phyloP scores from a whole-genome alignment of 345 rosid genomes.

The Physaria fendleri region DNA sequence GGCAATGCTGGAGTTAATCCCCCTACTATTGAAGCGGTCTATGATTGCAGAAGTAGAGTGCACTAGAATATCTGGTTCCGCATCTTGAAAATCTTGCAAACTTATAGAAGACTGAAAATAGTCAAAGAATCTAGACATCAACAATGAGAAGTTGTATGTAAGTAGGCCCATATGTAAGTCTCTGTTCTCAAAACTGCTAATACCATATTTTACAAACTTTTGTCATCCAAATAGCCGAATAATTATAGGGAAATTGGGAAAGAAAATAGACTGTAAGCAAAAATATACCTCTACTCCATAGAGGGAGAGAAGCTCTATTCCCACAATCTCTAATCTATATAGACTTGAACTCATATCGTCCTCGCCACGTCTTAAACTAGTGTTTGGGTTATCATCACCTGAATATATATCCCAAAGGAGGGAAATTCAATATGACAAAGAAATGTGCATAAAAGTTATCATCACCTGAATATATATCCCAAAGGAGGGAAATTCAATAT shows the following conservation, averaged over 20 bases:
- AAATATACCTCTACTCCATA: slow-evolving; percentile 72
- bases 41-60: slow-evolving; percentile 64
- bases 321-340: slow-evolving; percentile 70
- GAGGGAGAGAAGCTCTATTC: slow-evolving; percentile 73
- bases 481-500: background rate
- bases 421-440: background rate
- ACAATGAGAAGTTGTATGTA: background rate
- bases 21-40: slow-evolving; percentile 56
- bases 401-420: slow-evolving; percentile 8
- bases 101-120: slow-evolving; percentile 52
- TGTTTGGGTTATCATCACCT: slow-evolving; percentile 53
- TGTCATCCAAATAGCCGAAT: background rate
- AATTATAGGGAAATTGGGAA: background rate
- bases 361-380: slow-evolving; percentile 38
- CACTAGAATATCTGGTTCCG: slow-evolving; percentile 74
- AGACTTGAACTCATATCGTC: slow-evolving; percentile 44
- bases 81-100: slow-evolving; percentile 84
- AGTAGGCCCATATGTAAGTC: too few species aligned
- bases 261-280: slow-evolving; percentile 7
- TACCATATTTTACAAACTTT: background rate
- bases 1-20: slow-evolving; percentile 51
- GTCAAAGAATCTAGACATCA: slow-evolving; percentile 27
- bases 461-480: slow-evolving; percentile 40
- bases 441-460: too few species aligned
- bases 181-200: background rate